Base-by-base conservation (phyloP, 2,329 filamentous ascomycete genomes). In the Botrytis paeoniae region DNA sequence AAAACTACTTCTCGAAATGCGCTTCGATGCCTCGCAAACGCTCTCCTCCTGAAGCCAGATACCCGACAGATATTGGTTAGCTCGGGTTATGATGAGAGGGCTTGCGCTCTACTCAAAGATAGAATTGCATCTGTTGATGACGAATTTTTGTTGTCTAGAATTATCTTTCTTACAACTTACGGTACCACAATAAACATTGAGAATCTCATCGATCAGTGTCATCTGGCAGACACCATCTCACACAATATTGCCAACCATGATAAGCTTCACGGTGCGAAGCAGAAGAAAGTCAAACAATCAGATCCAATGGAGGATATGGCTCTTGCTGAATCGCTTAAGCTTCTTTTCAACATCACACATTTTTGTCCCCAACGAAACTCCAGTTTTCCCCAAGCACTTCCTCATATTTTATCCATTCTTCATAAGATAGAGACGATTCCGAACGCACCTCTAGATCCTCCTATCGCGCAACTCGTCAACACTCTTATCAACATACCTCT, bases 321-420 rank as follows among this genome's bases (percentile, higher is more conserved):
- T 0, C 85, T 98, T 54, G 86, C 86, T 14, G 95, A 98, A 81
- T 95, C 92, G 0, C 84, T 96, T 68, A 98, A 97, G 80, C 86
- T 98, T 59, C 83, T 97, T 69, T 98, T 97, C 85, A 98, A 98
- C 81, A 86, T 97, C 70, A 92, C 92, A 2, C 91, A 95, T 78
- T 90, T 91, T 78, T 92, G 91, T 78, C 89, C 90, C 6, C 86
- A 90, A 60, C 85, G 91, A 39, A 82, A 84, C 7, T 81, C 84
- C 0, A 83, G 85, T 0, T 97, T 98, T 79, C 89, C 89, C 1
- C 84, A 87, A 35, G 89, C 91, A 4, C 86, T 97, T 60, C 87
- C 90, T 18, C 86, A 89, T 74, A 88, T 98, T 41, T 85, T 95
- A 73, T 87, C 88, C 62, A 87, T 98, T 29, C 84, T 98, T 43